Base-by-base conservation (phyloP, 2,329 filamentous ascomycete genomes). In the Cladosporium sp. region DNA sequence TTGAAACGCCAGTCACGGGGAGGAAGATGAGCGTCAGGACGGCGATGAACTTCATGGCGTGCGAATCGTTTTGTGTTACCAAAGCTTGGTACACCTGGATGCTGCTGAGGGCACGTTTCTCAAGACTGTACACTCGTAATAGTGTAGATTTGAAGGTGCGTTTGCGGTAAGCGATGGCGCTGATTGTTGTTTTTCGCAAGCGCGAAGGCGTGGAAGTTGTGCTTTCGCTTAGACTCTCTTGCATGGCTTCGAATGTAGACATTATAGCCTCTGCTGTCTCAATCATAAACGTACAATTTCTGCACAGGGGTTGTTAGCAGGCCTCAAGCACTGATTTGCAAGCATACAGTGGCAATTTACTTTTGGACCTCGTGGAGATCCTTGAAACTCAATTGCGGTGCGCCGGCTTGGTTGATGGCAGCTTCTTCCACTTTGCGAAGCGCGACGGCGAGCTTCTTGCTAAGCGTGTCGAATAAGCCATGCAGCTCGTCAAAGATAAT, bases 21-120 rank as follows among this genome's bases (percentile, higher is more conserved):
- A 54, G 51, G 9, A 54, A 54, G 12, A 54, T 44, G 9, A 54
- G 10, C 5, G 51, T 54, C 39, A 54, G 19, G 4, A 54, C 37
- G 7, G 51, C 51, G 39, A 54, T 54, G 51, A 54, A 54, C 4
- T 54, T 54, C 51, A 54, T 54, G 17, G 51, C 51, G 37, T 45
- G 51, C 7, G 51, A 54, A 19, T 54, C 51, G 25, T 24, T 19
- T 32, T 54, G 51, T 8, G 51, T 45, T 2, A 54, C 28, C 6
- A 45, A 28, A 4, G 51, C 51, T 17, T 54, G 51, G 17, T 54
- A 54, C 17, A 54, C 39, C 19, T 44, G 37, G 6, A 45, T 54
- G 39, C 28, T 35, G 39, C 51, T 54, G 12, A 17, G 19, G 3
- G 39, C 51, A 39, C 51, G 51, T 25, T 36, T 54, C 28, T 54